Evolutionary conservation across 2,329 filamentous ascomycete genomes (phyloP), one percentile per base, ranked within the genome.

Genomic region (Colletotrichum navitas): DNA sequence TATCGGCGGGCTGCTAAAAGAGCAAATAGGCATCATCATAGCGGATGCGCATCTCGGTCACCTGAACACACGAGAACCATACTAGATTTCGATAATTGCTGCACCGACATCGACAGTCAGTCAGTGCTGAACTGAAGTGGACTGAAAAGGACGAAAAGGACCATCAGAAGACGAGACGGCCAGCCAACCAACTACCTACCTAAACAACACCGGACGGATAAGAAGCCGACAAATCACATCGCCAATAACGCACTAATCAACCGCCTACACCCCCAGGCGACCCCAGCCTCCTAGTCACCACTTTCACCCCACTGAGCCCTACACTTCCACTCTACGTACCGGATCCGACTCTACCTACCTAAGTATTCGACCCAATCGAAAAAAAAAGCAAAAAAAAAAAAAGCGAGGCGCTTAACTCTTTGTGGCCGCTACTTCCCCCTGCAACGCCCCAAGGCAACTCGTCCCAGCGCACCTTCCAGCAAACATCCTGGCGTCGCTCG

Each of bases 401-500:
- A 64, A 59, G 56, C 36, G 29, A 41, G 45, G 45, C 59, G 65
- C 69, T 72, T 63, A 60, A 41, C 69, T 47, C 36, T 14, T 69
- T 69, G 39, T 47, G 65, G 59, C 24, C 34, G 7, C 34, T 39
- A 32, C 16, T 36, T 36, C 59, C 45, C 64, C 68, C 56, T 67
- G 63, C 52, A 71, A 51, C 59, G 52, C 26, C 52, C 55, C 67
- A 69, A 60, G 32, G 36, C 21, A 41, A 39, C 24, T 21, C 52
- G 59, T 49, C 68, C 63, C 26, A 71, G 58, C 51, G 43, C 68
- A 34, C n/a, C 26, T 63, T 63, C 21, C 43, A 63, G 60, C 59
- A 54, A 72, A 43, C 54, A 72, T 72, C 69, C 69, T 36, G 39
- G 69, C 39, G 69, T 72, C 69, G 60, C 69, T 72, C 69, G 69